These are phyloP conservation scores for Obelidium mucronatum DNA, from an alignment of 192 early-diverging fungal genomes.

Conservation along the genomic window DNA sequence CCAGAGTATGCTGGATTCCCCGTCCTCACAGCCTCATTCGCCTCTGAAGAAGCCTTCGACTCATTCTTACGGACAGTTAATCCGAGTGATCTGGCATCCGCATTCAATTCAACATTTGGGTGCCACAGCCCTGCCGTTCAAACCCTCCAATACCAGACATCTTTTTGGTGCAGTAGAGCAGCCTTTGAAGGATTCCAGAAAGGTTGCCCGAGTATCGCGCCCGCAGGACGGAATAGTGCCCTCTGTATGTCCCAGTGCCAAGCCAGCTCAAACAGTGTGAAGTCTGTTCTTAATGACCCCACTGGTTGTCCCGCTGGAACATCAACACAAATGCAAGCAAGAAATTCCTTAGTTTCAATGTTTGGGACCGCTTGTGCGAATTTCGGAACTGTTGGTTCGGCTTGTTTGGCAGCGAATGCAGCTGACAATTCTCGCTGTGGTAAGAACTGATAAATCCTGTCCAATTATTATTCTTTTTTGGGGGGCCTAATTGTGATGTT, in stretches of 20 bases:
- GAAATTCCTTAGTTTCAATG: neutral
- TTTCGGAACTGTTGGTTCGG: neutral
- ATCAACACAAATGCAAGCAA: neutral
- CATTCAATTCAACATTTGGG: constrained; percentile 1
- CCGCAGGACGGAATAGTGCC: neutral
- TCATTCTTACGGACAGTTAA: neutral
- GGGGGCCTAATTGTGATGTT: neutral
- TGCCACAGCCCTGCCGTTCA: neutral
- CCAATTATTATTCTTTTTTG: neutral
- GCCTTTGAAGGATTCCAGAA: neutral
- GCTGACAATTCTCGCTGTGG: constrained; percentile 1
- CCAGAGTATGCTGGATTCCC: constrained; percentile 17
- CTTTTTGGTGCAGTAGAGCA: constrained; percentile 7
- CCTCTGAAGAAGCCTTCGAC: constrained; percentile 1
- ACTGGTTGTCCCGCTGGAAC: constrained; percentile 1
- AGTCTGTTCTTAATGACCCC: neutral
- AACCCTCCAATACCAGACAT: constrained; percentile 1
- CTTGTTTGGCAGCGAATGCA: constrained; percentile 6
- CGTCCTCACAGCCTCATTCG: constrained; percentile 2
- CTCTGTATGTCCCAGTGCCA: neutral
- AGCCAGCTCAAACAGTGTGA: neutral
- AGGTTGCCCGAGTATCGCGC: neutral
- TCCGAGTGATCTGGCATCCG: neutral
- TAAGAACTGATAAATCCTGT: no score
- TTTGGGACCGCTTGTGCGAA: constrained; percentile 7